Base-by-base conservation (phyloP, 441 rosid species). In the Dalechampia spathulata region DNA sequence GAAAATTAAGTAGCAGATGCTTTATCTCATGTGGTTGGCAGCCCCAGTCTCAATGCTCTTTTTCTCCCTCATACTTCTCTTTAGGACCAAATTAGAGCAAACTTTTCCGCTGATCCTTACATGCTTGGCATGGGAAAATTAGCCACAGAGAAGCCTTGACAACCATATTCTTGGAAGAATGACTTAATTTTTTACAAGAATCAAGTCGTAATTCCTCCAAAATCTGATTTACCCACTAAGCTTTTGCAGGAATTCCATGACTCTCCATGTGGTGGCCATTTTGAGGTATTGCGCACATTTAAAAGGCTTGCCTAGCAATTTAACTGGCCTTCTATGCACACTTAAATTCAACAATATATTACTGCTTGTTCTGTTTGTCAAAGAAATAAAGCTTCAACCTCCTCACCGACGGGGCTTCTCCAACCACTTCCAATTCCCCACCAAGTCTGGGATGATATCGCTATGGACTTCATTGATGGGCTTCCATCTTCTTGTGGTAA, bases 391-490 rank as follows among this genome's bases (percentile, higher is more conserved):
- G 0, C 7, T 3, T 19, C 25, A 5, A 27, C 17, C 36, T 23
- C 7, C 6, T 1, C 6, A n/a, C 54, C 38, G 0, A 16, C 34
- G 1, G 22, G 39, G 0, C 13, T 49, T 1, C 10, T 49, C 0
- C 39, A 49, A 7, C 39, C 54, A 16, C 6, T 49, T 0, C 37
- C 9, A 0, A 6, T 49, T 4, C 34, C 54, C 0, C 12, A 1
- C 8, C 54, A 49, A 5, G 12, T 49, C 1, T 49, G 54, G 54
- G 32, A 37, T 9, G 54, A 49, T 49, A 16, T 49, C 20, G n/a
- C 39, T 12, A 26, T 49, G 54, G 39, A 49, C 6, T 49, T 49
- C 14, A 49, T 49, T 26, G 34, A 26, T 28, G 54, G 54, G 11
- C 19, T 48, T 20, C 51, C 16, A 0, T 2, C 2, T 11, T 16